phyloP scores from a whole-genome alignment of 2,329 filamentous ascomycete species.

The Sporothrix sp. region DNA sequence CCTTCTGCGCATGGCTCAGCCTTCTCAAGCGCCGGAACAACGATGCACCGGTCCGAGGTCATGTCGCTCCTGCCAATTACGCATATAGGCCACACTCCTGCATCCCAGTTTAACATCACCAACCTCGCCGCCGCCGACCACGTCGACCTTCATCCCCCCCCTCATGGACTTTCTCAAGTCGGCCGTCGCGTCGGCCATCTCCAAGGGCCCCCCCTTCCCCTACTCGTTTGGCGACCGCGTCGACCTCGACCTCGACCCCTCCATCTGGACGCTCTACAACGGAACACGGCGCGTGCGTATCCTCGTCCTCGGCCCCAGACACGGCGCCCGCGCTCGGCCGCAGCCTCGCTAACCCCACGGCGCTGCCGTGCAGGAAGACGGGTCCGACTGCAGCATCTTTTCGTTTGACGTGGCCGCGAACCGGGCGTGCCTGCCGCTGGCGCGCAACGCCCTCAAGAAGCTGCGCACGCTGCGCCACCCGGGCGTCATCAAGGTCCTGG shows the following conservation, averaged over 20 bases:
- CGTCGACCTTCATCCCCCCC: neutral
- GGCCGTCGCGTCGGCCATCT: conserved; percentile 91
- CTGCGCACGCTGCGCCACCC: conserved; percentile 87
- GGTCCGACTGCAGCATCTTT: conserved; percentile 91
- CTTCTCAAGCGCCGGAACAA: conserved; percentile 14
- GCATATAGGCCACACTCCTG: conserved; percentile 2
- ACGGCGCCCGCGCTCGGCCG: neutral
- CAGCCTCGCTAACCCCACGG: neutral
- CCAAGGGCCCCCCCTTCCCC: conserved; percentile 85
- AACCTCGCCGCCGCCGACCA: neutral
- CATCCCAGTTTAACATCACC: neutral
- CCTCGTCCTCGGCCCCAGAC: neutral
- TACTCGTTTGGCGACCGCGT: conserved; percentile 90
- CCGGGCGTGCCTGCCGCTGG: conserved; percentile 71
- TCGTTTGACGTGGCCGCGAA: conserved; percentile 83
- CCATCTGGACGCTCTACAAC: conserved; percentile 94
- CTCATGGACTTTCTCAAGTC: conserved; percentile 96
- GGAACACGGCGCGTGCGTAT: conserved; percentile 71
- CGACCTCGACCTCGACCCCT: conserved; percentile 84
- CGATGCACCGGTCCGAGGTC: neutral
- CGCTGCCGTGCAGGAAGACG: conserved; percentile 63
- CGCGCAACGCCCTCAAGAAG: conserved; percentile 90
- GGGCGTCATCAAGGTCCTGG: conserved; percentile 85
- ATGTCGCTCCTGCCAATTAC: neutral
- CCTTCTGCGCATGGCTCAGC: conserved; percentile 7